phyloP scores from a whole-genome alignment of 768 basidiomycete genomes.

The Sistotremastrum suecicum region DNA sequence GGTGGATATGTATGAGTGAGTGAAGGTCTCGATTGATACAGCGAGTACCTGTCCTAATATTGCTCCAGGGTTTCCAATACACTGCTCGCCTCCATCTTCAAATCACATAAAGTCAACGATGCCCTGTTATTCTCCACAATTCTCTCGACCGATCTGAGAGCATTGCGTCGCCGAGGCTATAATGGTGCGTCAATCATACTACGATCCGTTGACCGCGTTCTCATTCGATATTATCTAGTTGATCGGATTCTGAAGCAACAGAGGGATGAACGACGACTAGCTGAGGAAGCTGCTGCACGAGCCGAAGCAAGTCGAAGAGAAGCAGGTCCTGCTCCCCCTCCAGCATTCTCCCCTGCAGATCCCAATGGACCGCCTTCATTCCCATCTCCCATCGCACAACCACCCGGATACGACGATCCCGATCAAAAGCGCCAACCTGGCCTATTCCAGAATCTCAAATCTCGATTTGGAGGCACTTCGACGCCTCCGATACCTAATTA shows the following conservation, averaged over 20 bases:
- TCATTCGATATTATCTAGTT: conserved; percentile 30
- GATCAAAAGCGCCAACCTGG: too few species aligned
- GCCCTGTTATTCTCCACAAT: conserved; percentile 87
- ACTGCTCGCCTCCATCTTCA: conserved; percentile 66
- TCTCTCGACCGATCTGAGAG: conserved; percentile 75
- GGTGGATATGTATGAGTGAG: conserved; percentile 88
- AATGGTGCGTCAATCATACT: conserved; percentile 37
- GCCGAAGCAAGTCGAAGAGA: conserved; percentile 19
- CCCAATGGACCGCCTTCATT: too few species aligned
- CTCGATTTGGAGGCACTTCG: too few species aligned
- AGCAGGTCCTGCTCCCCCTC: not conserved
- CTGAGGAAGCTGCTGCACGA: conserved; percentile 32
- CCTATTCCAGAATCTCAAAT: too few species aligned
- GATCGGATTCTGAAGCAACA: conserved; percentile 85
- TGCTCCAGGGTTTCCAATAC: conserved; percentile 62
- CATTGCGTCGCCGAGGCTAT: conserved; percentile 72
- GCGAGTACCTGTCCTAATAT: conserved; percentile 2
- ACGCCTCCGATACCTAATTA: too few species aligned
- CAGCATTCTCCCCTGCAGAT: too few species aligned
- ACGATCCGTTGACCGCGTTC: conserved; percentile 11
- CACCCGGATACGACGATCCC: too few species aligned
- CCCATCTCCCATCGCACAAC: too few species aligned
- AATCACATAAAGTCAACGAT: conserved; percentile 72
- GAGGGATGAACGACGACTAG: conserved; percentile 44
- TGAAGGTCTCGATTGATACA: conserved; percentile 9